A percentile compares a stretch with the other conserved stretches of the same genome.
Conservation (phyloP, 2,329 filamentous ascomycete genomes). For the Aspergillus ustus region DNA sequence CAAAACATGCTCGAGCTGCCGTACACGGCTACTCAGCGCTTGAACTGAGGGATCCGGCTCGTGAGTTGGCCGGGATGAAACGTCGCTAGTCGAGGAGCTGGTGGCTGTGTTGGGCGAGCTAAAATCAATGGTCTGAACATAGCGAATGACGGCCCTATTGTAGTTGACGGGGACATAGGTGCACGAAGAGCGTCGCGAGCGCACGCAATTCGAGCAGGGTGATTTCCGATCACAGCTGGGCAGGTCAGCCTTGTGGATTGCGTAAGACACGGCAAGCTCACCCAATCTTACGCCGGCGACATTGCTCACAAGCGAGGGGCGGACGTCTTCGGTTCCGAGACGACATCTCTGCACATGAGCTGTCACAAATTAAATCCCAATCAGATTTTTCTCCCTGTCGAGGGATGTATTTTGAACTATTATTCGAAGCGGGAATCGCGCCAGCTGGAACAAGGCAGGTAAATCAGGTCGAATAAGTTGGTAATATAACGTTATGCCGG, state of each 20-base stretch:
- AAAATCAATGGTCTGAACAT: background rate
- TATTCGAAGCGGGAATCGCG: background rate
- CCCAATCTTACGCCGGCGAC: slow-evolving; percentile 12
- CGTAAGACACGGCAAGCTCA: background rate
- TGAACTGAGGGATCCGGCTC: background rate
- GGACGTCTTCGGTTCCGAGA: slow-evolving; percentile 8
- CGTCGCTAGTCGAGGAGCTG: background rate
- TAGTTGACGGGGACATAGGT: background rate
- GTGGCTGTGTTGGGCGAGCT: background rate
- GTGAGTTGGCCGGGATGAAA: background rate
- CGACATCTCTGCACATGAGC: background rate
- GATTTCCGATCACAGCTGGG: slow-evolving; percentile 6
- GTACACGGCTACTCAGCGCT: slow-evolving; percentile 1
- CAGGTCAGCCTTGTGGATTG: background rate
- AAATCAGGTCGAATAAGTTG: background rate
- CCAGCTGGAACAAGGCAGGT: background rate
- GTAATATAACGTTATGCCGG: background rate
- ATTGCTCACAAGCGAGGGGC: slow-evolving; percentile 10
- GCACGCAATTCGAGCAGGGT: background rate
- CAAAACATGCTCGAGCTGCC: slow-evolving; percentile 1
- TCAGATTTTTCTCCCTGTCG: background rate
- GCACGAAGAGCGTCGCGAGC: background rate
- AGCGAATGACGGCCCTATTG: background rate
- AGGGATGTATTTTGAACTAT: background rate
- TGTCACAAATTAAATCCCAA: background rate